Percentiles rank a stretch among this genome's conserved stretches.
phyloP scores from a whole-genome alignment of 2,329 filamentous ascomycete species.

The Simplicillium sp. region DNA sequence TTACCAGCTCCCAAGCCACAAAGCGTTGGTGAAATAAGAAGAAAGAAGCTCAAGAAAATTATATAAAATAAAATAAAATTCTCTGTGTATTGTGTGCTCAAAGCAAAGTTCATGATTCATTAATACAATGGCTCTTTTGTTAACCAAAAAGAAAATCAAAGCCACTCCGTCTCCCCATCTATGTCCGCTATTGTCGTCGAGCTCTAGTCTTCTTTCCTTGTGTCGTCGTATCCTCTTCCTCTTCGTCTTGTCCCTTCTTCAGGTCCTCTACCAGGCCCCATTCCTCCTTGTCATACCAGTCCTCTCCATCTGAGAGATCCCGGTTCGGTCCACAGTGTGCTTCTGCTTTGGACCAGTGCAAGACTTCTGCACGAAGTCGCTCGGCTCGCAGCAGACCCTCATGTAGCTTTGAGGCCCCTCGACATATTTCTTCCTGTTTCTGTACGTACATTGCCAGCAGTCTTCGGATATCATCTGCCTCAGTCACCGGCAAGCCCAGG shows the following conservation, averaged over 20 bases:
- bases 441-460: slow-evolving; percentile 70
- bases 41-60: too few species aligned
- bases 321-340: slow-evolving; percentile 56
- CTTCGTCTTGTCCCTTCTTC: slow-evolving; percentile 73
- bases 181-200: slow-evolving; percentile 23
- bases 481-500: slow-evolving; percentile 58
- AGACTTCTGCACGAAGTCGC: slow-evolving; percentile 59
- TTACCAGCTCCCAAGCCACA: too few species aligned
- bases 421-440: slow-evolving; percentile 76
- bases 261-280: slow-evolving; percentile 67
- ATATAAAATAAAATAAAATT: too few species aligned
- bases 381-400: slow-evolving; percentile 65
- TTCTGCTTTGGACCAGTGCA: slow-evolving; percentile 70
- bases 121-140: too few species aligned
- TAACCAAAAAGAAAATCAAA: too few species aligned
- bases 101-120: too few species aligned
- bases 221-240: slow-evolving; percentile 62
- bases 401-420: slow-evolving; percentile 58
- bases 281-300: slow-evolving; percentile 79
- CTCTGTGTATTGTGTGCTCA: too few species aligned
- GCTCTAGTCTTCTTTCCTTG: slow-evolving; percentile 53
- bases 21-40: too few species aligned
- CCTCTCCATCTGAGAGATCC: slow-evolving; percentile 80
- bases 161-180: too few species aligned
- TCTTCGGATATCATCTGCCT: slow-evolving; percentile 71